Base-by-base conservation (phyloP, 2,329 filamentous ascomycete species). In the Thielaviopsis punctulata region DNA sequence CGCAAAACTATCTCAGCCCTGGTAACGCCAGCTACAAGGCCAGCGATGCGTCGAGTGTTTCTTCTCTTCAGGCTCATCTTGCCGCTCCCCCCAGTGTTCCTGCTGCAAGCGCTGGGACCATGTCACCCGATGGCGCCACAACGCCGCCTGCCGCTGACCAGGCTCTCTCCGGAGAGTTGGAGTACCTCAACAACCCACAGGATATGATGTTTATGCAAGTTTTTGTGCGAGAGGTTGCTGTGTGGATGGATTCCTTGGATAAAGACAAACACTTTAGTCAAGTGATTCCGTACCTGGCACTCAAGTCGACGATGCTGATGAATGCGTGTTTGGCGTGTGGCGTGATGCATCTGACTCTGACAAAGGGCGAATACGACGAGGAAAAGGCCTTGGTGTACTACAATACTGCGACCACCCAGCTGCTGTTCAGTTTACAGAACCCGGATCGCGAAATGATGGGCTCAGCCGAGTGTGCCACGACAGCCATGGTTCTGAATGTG, bases 231-330 rank as follows among this genome's bases (percentile, higher is more conserved):
- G 84, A 95, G 58, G 86, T 96, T 2, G 88, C 84, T 1, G 66
- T 87, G 2, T 95, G 90, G 87, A 94, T 96, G 86, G 90, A 95
- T 65, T 86, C 81, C 43, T 80, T 95, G 70, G 86, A 94, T 67
- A 75, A 79, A 30, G 75, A 82, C 58, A 90, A 90, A 67, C 85
- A 93, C 69, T 95, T 95, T 64, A 86, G 86, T 22, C 77, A 84
- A 47, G 70, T 86, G 18, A 71, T 95, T n/a, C 88, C 90, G 0
- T 88, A 87, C 60, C 77, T 90, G 60, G 81, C 88, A 1, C 70
- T 95, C 22, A 76, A 80, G 52, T 86, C 92, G 54, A 83, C 87
- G 0, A 89, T 95, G 84, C 74, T 96, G 12, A 74, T 93, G 27
- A 89, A 94, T 61, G 87, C 90, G 0, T 82, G 93, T 56, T 69